Evolutionary conservation across 257 asterid genomes (phyloP).

Genomic region (Plectranthus barbatus): DNA sequence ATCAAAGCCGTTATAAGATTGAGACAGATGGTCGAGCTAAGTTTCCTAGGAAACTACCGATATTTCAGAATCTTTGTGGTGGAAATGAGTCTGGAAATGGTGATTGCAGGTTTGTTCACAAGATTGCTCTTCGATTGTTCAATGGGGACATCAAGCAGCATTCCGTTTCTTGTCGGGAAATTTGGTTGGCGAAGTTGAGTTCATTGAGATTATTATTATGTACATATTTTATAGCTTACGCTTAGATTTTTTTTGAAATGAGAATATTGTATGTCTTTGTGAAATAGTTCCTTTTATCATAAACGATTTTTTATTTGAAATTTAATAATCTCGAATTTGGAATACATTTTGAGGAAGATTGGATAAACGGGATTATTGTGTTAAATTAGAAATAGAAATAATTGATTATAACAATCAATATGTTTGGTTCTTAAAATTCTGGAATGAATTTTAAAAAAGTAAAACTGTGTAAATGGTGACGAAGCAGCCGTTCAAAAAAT

Average conservation of each 20-base stretch:
- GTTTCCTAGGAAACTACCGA: constrained; percentile 19
- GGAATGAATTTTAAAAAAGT: no score
- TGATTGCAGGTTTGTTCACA: constrained; percentile 67
- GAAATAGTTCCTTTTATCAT: not conserved
- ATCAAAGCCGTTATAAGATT: constrained; percentile 66
- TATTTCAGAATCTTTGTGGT: not conserved
- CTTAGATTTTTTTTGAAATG: not conserved
- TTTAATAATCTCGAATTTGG: no score
- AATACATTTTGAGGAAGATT: no score
- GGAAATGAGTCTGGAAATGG: not conserved
- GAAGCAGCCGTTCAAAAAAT: no score
- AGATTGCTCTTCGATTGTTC: constrained; percentile 64
- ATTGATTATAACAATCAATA: no score
- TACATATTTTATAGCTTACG: not conserved
- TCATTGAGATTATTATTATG: not conserved
- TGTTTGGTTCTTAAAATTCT: no score
- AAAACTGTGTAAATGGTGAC: not conserved
- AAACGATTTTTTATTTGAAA: not conserved
- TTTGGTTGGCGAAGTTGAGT: constrained; percentile 33
- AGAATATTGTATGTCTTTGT: no score
- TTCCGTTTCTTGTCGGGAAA: constrained; percentile 79
- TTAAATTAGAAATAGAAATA: no score
- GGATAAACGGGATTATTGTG: no score
- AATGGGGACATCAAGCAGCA: constrained; percentile 93
- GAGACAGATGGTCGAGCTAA: constrained; percentile 47